Evolutionary conservation across 2,329 filamentous ascomycete species (phyloP), one percentile per base, ranked within the genome.

Genomic region (Pseudogymnoascus sp.): DNA sequence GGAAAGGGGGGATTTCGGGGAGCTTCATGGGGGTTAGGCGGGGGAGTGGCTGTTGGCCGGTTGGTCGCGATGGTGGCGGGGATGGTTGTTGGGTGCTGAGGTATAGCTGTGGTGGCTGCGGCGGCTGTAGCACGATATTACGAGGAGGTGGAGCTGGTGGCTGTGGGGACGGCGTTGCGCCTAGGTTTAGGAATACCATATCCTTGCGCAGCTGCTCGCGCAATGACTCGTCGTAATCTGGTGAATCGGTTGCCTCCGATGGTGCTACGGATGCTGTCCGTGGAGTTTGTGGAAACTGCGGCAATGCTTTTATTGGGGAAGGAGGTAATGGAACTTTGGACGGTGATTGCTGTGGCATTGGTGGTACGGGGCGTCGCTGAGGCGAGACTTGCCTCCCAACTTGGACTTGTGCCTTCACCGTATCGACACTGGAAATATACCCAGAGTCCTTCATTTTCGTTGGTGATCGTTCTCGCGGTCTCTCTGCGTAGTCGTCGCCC

Each of bases 151-250:
- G 53, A 40, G 67, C 16, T 60, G 70, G 67, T 25, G 63, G 62
- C 64, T 60, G 50, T 10, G 66, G 66, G 10, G 28, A 23, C 61
- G 38, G 60, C 7, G 62, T 42, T 61, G 56, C 62, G 42, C 65
- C 75, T 50, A 88, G 73, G 62, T 81, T 84, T 67, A 88, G 75
- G 67, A 79, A 78, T 31, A 78, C 78, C 76, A 88, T 82, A 66
- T 88, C 85, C 63, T 80, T 80, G 67, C 84, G 83, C n/a, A 89
- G 73, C 71, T 88, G 84, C 40, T 84, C 81, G 65, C 86, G 84
- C 44, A 87, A 72, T 44, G 82, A 80, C 53, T 79, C 77, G 67
- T 88, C 85, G 67, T 86, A 86, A 64, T 86, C 84, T 7, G 80
- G 78, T 3, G 84, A 84, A 61, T 80, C 79, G 16, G 77, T 75